Percentiles rank a stretch among this genome's conserved stretches.
Conservation (phyloP, 2,329 filamentous ascomycete species). For the Coleophoma cylindrospora region DNA sequence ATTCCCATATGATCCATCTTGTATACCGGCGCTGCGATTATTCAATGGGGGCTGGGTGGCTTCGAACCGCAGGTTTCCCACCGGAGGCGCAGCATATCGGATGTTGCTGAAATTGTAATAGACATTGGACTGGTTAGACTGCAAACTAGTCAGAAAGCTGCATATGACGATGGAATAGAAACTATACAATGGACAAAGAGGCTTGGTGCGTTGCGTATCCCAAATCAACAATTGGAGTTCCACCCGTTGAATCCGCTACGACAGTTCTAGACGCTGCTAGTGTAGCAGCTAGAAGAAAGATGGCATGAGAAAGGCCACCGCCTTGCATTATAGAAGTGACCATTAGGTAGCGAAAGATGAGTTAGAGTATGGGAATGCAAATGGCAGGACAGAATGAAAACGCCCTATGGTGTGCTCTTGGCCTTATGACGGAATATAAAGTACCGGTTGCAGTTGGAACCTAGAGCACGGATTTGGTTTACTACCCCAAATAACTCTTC, state of each 20-base stretch:
- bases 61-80: conserved; percentile 35
- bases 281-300: too few species aligned
- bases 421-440: too few species aligned
- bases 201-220: conserved; percentile 46
- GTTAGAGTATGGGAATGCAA: too few species aligned
- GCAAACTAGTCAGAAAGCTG: conserved; percentile 5
- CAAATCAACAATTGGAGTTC: conserved; percentile 42
- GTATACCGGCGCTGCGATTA: conserved; percentile 23
- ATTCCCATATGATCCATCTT: conserved; percentile 23
- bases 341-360: too few species aligned
- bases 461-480: too few species aligned
- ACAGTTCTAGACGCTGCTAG: too few species aligned
- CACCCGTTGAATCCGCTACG: conserved; percentile 8
- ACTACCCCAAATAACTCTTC: too few species aligned
- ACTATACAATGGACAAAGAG: neutral
- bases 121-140: conserved; percentile 14
- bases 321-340: too few species aligned
- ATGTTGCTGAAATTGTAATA: conserved; percentile 30
- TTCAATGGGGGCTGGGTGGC: conserved; percentile 25
- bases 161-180: conserved; percentile 17
- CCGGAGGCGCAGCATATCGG: conserved; percentile 34
- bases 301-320: too few species aligned
- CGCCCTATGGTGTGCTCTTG: too few species aligned
- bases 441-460: too few species aligned
- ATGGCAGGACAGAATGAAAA: too few species aligned